These are phyloP conservation scores for Kwoniella sp. DNA, from an alignment of 768 basidiomycete species.

Conservation along the genomic window DNA sequence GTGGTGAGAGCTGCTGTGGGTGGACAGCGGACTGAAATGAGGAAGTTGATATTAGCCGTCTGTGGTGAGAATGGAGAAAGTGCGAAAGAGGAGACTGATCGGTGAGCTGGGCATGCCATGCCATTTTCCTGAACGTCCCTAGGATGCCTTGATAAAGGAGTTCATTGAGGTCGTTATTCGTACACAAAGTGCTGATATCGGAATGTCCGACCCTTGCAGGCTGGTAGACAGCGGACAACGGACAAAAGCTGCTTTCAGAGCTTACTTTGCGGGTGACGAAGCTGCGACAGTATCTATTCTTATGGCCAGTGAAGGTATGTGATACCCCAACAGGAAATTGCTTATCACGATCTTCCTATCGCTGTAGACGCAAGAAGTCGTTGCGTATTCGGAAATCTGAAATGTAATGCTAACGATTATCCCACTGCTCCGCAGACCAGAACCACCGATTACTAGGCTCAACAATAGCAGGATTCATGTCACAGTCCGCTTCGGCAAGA, in stretches of 20 bases:
- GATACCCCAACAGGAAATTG: no score
- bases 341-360: no score
- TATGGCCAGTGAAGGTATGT: conserved; percentile 39
- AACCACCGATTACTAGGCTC: conserved; percentile 48
- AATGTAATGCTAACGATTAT: no score
- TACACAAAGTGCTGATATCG: no score
- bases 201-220: not conserved
- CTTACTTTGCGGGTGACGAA: conserved; percentile 50
- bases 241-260: conserved; percentile 52
- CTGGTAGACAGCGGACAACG: conserved; percentile 37
- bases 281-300: conserved; percentile 46
- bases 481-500: conserved; percentile 29
- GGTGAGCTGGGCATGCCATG: conserved; percentile 24
- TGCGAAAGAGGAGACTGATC: conserved; percentile 30
- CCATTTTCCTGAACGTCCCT: not conserved
- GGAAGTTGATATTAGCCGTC: conserved; percentile 49
- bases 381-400: no score
- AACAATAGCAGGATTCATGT: conserved; percentile 41
- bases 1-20: conserved; percentile 15
- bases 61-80: conserved; percentile 35
- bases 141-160: no score
- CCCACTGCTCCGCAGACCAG: conserved; percentile 33
- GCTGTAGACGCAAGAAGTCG: no score
- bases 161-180: no score
- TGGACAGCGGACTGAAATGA: conserved; percentile 24